A percentile compares a stretch with the other conserved stretches of the same genome.
phyloP scores from a whole-genome alignment of 2,329 filamentous ascomycete species.

The Botryotinia globosa region DNA sequence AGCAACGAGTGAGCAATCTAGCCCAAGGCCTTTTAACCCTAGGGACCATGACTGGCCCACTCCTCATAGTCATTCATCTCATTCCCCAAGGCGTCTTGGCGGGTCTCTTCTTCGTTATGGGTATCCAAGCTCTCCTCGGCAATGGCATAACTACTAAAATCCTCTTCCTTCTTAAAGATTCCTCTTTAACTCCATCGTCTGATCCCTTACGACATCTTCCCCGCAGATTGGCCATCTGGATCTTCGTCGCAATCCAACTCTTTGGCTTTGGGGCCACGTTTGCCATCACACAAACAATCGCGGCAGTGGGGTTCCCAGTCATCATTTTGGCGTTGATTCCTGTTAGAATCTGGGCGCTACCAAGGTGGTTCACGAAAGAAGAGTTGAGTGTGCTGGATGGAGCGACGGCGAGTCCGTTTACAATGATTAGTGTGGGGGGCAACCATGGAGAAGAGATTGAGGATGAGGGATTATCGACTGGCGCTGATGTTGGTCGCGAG shows the following conservation, averaged over 20 bases:
- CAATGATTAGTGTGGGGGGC: slow-evolving; percentile 37
- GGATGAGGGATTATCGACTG: slow-evolving; percentile 19
- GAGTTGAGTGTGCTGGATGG: slow-evolving; percentile 49
- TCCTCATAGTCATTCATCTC: slow-evolving; percentile 70
- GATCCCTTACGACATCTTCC: slow-evolving; percentile 60
- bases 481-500: slow-evolving; percentile 20
- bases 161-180: slow-evolving; percentile 66
- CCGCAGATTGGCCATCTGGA: slow-evolving; percentile 67
- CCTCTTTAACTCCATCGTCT: slow-evolving; percentile 54
- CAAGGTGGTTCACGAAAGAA: slow-evolving; percentile 33
- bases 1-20: slow-evolving; percentile 77
- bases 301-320: slow-evolving; percentile 72
- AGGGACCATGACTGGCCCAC: slow-evolving; percentile 73
- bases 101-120: slow-evolving; percentile 83
- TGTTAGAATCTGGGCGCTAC: slow-evolving; percentile 42
- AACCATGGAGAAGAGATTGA: slow-evolving; percentile 40
- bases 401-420: slow-evolving; percentile 59
- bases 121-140: slow-evolving; percentile 69
- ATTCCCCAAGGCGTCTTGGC: slow-evolving; percentile 79
- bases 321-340: slow-evolving; percentile 35
- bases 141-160: slow-evolving; percentile 78
- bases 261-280: slow-evolving; percentile 74
- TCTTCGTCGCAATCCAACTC: slow-evolving; percentile 67
- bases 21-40: slow-evolving; percentile 75
- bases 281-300: slow-evolving; percentile 79